phyloP scores from a whole-genome alignment of 208 protist species.

The Leishmania turanica region DNA sequence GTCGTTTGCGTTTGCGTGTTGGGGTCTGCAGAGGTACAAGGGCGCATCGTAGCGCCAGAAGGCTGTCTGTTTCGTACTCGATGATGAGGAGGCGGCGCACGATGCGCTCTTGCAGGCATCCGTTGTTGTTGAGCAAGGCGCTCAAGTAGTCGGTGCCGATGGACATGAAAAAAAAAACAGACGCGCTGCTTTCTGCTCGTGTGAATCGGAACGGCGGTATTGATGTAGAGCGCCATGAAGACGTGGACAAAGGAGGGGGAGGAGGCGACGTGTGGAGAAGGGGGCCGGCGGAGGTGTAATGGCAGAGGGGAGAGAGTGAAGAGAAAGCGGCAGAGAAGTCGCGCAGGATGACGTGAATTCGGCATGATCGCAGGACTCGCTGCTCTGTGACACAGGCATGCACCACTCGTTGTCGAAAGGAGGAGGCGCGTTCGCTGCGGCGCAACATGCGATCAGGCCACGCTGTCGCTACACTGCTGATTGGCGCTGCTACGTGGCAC shows the following conservation, averaged over 20 bases:
- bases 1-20: constrained; percentile 5
- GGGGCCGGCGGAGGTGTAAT: neutral
- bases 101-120: constrained; percentile 3
- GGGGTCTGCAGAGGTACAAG: neutral
- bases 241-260: neutral
- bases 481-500: neutral
- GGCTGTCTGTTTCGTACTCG: constrained; percentile 14
- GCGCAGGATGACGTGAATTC: neutral
- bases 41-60: constrained; percentile 14
- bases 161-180: neutral
- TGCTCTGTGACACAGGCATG: neutral
- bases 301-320: too few species aligned
- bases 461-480: neutral
- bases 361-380: neutral
- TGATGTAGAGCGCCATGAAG: neutral
- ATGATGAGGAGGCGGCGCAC: neutral
- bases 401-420: neutral
- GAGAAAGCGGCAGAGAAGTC: too few species aligned
- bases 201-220: neutral
- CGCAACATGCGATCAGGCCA: neutral
- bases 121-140: constrained; percentile 4
- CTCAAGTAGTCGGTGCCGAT: neutral
- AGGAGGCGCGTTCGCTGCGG: neutral
- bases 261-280: neutral
- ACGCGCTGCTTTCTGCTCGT: neutral